Percentiles rank a stretch among this genome's conserved stretches.
Conservation (phyloP, 371 early-diverging fungal genomes). For the Saksenaea oblongispora region DNA sequence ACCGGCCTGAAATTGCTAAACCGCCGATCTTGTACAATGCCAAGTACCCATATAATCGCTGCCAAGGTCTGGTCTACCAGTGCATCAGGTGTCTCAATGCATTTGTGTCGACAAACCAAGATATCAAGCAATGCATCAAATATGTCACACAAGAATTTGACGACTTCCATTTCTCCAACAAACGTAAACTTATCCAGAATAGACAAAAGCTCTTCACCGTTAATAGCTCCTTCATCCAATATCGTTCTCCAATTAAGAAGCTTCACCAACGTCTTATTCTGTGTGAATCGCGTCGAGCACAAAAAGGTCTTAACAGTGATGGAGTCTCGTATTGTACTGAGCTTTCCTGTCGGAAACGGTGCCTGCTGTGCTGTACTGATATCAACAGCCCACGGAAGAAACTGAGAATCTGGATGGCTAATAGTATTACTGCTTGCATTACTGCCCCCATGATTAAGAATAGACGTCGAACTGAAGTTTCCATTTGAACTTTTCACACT, state of each 20-base stretch:
- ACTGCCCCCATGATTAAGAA: slow-evolving; percentile 6
- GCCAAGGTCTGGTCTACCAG: slow-evolving; percentile 53
- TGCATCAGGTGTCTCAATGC: slow-evolving; percentile 25
- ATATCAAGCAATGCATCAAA: slow-evolving; percentile 69
- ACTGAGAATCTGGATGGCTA: slow-evolving; percentile 5
- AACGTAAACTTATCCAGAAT: slow-evolving; percentile 65
- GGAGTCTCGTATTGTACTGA: slow-evolving; percentile 51
- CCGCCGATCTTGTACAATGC: slow-evolving; percentile 66
- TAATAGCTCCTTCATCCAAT: slow-evolving; percentile 23
- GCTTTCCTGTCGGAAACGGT: slow-evolving; percentile 30
- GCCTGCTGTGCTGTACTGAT: neutral
- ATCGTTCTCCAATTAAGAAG: slow-evolving; percentile 63
- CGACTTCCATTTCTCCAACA: slow-evolving; percentile 71
- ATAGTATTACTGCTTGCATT: neutral
- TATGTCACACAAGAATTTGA: slow-evolving; percentile 68
- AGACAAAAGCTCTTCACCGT: slow-evolving; percentile 39
- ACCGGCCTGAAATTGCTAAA: slow-evolving; percentile 65
- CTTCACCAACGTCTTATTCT: slow-evolving; percentile 63
- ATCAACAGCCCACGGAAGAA: neutral
- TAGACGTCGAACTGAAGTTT: slow-evolving; percentile 10
- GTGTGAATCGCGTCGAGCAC: slow-evolving; percentile 70
- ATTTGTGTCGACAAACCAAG: slow-evolving; percentile 33
- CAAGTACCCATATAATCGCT: slow-evolving; percentile 58
- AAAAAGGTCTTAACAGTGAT: slow-evolving; percentile 55
- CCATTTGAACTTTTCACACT: slow-evolving; percentile 25